phyloP scores from a whole-genome alignment of 257 asterid species.

The Gentiana straminea region DNA sequence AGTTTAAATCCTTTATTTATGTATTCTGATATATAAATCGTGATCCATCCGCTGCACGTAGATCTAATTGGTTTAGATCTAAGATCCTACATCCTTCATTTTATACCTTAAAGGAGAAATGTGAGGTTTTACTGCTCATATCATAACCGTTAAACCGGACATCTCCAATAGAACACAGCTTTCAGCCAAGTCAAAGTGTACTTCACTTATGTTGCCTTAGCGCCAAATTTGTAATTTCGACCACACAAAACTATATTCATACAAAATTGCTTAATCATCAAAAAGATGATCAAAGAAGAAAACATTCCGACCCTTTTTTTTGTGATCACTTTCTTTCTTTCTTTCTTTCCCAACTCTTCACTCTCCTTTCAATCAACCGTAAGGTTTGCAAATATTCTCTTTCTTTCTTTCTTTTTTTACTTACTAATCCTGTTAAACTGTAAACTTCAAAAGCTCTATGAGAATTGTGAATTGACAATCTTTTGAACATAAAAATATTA shows the following conservation, averaged over 20 bases:
- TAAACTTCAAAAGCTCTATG: not conserved
- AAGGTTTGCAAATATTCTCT: not conserved
- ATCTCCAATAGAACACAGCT: not conserved
- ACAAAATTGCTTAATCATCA: not conserved
- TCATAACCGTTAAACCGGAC: no score
- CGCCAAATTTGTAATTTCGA: slow-evolving; percentile 30
- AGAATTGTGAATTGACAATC: not conserved
- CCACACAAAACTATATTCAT: slow-evolving; percentile 16
- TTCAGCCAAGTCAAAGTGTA: slow-evolving; percentile 16
- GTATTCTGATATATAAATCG: no score
- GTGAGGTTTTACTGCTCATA: no score
- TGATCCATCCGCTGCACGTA: no score
- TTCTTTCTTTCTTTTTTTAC: not conserved
- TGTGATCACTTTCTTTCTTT: not conserved
- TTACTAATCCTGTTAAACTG: not conserved
- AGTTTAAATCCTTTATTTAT: no score
- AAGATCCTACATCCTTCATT: no score
- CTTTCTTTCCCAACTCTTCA: not conserved
- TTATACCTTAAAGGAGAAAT: no score
- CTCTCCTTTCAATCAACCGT: not conserved
- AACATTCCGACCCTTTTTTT: slow-evolving; percentile 26
- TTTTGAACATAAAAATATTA: not conserved
- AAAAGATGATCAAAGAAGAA: not conserved
- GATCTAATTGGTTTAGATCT: no score
- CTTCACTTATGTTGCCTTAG: slow-evolving; percentile 16